Conservation (phyloP, 78 protist genomes). For the Diacronema lutheri region DNA sequence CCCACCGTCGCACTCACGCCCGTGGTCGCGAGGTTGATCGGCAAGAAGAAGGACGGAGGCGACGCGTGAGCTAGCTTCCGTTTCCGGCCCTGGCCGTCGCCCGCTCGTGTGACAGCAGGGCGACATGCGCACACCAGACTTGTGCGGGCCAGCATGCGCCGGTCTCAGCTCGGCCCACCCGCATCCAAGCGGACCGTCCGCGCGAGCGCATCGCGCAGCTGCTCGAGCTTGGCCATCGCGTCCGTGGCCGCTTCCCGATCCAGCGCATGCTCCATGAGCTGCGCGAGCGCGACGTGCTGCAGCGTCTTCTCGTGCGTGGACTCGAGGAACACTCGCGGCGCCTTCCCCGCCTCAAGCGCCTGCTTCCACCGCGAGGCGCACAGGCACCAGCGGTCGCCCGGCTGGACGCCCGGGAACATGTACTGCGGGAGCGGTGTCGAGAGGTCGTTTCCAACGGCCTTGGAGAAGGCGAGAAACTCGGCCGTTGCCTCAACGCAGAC, state of each 20-base stretch:
- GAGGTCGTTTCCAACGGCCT: background rate
- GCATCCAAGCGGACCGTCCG: too few relatives aligned
- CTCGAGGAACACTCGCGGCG: background rate
- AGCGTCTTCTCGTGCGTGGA: slow-evolving; percentile 13
- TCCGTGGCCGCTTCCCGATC: background rate
- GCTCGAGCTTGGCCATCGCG: background rate
- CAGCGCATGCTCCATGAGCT: background rate
- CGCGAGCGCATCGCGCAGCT: too few relatives aligned
- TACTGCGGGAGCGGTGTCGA: background rate
- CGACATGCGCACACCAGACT: too few relatives aligned
- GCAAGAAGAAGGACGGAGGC: background rate
- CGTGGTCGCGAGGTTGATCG: slow-evolving; percentile 16
- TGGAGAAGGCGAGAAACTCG: background rate
- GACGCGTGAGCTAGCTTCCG: too few relatives aligned
- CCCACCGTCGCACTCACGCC: slow-evolving; percentile 46
- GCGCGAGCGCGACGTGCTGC: background rate
- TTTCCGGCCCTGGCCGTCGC: too few relatives aligned
- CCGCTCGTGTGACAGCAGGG: too few relatives aligned
- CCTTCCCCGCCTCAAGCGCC: background rate
- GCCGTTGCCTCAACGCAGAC: slow-evolving; percentile 6
- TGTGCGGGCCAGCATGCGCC: too few relatives aligned
- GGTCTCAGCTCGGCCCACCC: too few relatives aligned
- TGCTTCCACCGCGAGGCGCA: slow-evolving; percentile 1
- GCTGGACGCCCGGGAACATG: background rate
- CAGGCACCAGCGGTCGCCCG: slow-evolving; percentile 9